Evolutionary conservation across 495 filamentous ascomycete genomes (phyloP).

Genomic region (Hyphodiscus hymeniophilus): DNA sequence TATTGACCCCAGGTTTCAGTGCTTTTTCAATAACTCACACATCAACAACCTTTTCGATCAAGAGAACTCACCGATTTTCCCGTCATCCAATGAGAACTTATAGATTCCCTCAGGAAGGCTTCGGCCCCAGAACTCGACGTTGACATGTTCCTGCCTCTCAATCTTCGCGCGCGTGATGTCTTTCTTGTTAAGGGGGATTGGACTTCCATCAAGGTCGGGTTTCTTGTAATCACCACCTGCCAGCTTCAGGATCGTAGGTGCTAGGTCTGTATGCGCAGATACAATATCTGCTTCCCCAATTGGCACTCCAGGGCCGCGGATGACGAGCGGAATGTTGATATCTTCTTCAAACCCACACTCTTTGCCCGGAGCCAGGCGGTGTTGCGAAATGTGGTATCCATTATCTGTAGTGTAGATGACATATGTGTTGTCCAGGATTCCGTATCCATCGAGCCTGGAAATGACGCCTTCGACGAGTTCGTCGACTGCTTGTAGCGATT

Average conservation of each 20-base stretch:
- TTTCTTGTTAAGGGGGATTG: conserved; percentile 35
- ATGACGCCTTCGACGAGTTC: conserved; percentile 52
- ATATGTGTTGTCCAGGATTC: conserved; percentile 53
- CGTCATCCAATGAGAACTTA: conserved; percentile 16
- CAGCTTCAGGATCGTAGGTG: conserved; percentile 49
- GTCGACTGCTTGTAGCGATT: conserved; percentile 54
- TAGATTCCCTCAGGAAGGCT: conserved; percentile 38
- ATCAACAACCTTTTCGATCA: too few relatives aligned
- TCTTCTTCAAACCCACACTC: conserved; percentile 59
- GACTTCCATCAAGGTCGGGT: conserved; percentile 45
- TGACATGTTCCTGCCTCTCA: conserved; percentile 44
- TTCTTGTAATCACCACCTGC: conserved; percentile 34
- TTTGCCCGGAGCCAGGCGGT: conserved; percentile 59
- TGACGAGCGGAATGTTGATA: conserved; percentile 54
- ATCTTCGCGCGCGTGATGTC: conserved; percentile 13
- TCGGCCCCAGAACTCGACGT: conserved; percentile 52
- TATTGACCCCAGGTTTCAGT: conserved; percentile 2
- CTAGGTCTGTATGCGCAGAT: conserved; percentile 58
- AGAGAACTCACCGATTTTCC: conserved; percentile 2
- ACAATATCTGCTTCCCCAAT: conserved; percentile 34
- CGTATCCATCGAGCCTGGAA: conserved; percentile 37
- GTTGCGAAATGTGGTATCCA: conserved; percentile 63
- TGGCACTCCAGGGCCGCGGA: conserved; percentile 48
- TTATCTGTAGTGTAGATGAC: conserved; percentile 64
- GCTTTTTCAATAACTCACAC: too few relatives aligned